Evolutionary conservation across 352 stramenopile species (phyloP), one percentile per base, ranked within the genome.

Genomic region (Pythium utonaiense): DNA sequence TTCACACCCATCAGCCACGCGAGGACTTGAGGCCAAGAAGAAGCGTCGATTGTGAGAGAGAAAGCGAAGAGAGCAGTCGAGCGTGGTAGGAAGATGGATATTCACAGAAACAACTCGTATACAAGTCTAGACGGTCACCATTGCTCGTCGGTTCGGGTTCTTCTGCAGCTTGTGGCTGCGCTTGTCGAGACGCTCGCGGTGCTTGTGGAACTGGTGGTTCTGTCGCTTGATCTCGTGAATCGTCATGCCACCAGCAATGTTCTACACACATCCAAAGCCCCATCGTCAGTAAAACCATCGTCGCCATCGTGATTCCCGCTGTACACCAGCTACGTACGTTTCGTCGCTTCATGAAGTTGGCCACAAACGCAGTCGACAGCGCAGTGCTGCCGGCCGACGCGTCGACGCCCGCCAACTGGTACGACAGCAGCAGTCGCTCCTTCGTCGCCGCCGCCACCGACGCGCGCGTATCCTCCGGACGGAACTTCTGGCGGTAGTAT

Each of bases 401-500:
- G 54, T 91, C 80, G 27, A 93, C 71, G 27, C 85, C 83, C 8
- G 83, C 83, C 22, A 75, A 67, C 59, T 91, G 77, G 70, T 93
- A 95, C 0, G 78, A 70, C 21, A 93, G 72, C 56, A 95, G 53
- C 25, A 95, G 60, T 6, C 83, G 70, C 67, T 95, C 83, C 67
- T 92, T 95, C 16, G 80, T 88, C 17, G 74, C 81, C 21, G 86
- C 86, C 30, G 90, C 70, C 41, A 96, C 83, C 14, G 80, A 89
- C 25, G 78, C 82, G 27, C 86, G 80, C 25, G 66, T 69, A 42
- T 96, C 86, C 22, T 95, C 83, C 5, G 80, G 83, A 54, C 81
- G 80, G 72, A 95, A 96, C 44, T 67, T 75, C 71, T 97, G 90
- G 44, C 88, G 89, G 80, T 97, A 97, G 72, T 96, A 97, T 47